A percentile compares a stretch with the other conserved stretches of the same genome.
Conservation (phyloP, 495 filamentous ascomycete species). For the Penicillium mononematosum region DNA sequence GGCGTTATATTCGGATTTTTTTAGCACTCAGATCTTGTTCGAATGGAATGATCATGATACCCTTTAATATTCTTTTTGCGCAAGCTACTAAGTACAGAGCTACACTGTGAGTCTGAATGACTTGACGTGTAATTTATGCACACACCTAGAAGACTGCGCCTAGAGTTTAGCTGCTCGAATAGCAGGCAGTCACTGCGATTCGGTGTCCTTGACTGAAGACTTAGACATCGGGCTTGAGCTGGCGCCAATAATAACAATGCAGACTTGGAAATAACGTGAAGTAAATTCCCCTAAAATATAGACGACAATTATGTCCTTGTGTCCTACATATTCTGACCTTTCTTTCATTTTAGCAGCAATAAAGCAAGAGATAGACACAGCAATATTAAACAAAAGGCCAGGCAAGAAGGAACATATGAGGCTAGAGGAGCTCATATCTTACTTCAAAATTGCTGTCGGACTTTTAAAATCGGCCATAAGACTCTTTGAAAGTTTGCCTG, state of each 20-base stretch:
- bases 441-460: background rate
- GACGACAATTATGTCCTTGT: background rate
- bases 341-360: background rate
- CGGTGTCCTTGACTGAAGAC: background rate
- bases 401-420: background rate
- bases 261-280: background rate
- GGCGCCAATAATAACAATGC: background rate
- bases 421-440: background rate
- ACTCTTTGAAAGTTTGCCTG: background rate
- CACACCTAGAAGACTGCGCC: background rate
- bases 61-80: slow-evolving; percentile 10
- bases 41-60: slow-evolving; percentile 30
- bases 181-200: background rate
- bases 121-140: background rate
- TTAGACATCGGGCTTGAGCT: background rate
- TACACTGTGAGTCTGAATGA: background rate
- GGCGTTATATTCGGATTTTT: slow-evolving; percentile 26
- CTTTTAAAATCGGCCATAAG: background rate
- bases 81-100: background rate
- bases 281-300: background rate
- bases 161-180: background rate
- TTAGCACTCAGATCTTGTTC: slow-evolving; percentile 11
- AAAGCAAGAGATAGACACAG: background rate
- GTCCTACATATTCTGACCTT: background rate
- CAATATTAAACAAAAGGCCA: background rate